Conservation (phyloP, 352 stramenopile genomes). For the Thraustochytrium sp. region DNA sequence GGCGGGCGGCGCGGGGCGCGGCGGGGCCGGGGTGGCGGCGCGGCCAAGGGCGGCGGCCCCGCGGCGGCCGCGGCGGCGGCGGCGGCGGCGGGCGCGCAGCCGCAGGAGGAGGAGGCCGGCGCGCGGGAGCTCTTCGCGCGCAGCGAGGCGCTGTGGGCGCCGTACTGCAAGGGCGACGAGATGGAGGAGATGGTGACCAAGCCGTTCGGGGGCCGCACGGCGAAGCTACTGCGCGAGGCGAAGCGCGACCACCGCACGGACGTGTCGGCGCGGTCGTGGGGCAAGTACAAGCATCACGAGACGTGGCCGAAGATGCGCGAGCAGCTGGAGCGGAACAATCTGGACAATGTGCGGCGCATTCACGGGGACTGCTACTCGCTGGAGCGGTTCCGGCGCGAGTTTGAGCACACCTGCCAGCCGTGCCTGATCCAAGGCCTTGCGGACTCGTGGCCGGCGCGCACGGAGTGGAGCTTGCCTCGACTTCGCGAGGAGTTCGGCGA, state of each 20-base stretch:
- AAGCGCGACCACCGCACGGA: constrained; percentile 34
- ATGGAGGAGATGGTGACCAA: not conserved
- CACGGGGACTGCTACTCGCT: constrained; percentile 57
- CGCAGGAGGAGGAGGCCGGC: not conserved
- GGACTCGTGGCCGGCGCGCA: constrained; percentile 63
- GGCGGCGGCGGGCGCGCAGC: too few relatives aligned
- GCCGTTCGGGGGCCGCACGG: constrained; percentile 22
- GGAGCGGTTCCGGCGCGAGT: constrained; percentile 70
- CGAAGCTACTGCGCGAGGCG: not conserved
- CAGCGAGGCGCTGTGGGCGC: not conserved
- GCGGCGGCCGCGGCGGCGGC: too few relatives aligned
- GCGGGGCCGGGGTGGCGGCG: too few relatives aligned
- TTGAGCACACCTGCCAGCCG: constrained; percentile 62
- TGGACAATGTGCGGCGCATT: constrained; percentile 46
- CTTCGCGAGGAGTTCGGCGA: constrained; percentile 46
- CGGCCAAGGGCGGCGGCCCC: too few relatives aligned
- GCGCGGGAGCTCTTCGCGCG: not conserved
- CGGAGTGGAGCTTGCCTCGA: constrained; percentile 59
- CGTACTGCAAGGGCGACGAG: not conserved
- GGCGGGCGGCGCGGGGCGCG: too few relatives aligned
- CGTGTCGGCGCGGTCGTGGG: not conserved
- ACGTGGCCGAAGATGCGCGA: not conserved
- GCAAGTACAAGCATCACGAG: constrained; percentile 35
- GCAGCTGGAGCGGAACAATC: not conserved
- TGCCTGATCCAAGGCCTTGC: constrained; percentile 72